phyloP scores from a whole-genome alignment of 1,139 yeast genomes.

The Pneumocystis sp. region DNA sequence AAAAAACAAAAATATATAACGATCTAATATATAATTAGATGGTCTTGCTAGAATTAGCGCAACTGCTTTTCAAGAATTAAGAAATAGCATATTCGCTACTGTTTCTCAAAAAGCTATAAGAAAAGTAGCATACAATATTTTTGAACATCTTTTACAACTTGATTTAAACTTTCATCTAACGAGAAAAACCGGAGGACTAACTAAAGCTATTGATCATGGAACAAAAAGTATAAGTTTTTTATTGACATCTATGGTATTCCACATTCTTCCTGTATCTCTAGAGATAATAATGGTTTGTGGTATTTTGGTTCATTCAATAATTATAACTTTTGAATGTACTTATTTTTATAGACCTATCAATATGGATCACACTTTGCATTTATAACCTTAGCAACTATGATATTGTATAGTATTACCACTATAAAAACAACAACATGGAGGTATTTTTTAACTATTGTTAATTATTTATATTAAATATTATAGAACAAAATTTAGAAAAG shows the following conservation, averaged over 20 bases:
- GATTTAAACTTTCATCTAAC: conserved; percentile 84
- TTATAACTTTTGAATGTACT: not conserved
- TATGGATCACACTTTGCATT: conserved; percentile 84
- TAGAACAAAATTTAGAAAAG: conserved; percentile 72
- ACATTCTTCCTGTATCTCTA: conserved; percentile 79
- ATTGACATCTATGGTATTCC: conserved; percentile 89
- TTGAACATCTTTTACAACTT: conserved; percentile 62
- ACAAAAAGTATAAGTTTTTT: conserved; percentile 94
- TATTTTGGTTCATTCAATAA: conserved; percentile 32
- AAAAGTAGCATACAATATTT: conserved; percentile 77
- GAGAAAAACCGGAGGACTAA: conserved; percentile 88
- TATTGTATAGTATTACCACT: conserved; percentile 72
- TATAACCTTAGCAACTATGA: conserved; percentile 75
- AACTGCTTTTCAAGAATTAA: conserved; percentile 77
- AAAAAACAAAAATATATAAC: not conserved
- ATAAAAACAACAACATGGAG: conserved; percentile 87
- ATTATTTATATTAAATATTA: not conserved
- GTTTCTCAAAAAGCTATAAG: conserved; percentile 93
- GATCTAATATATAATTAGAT: conserved; percentile 26
- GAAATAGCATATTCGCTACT: conserved; percentile 89
- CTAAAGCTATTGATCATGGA: conserved; percentile 94
- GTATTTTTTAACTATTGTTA: not conserved
- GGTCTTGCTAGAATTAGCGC: conserved; percentile 94
- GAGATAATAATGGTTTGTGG: conserved; percentile 92
- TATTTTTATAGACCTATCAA: conserved; percentile 43